These are phyloP conservation scores for Halenospora varia DNA, from an alignment of 495 filamentous ascomycete genomes.

Conservation along the genomic window DNA sequence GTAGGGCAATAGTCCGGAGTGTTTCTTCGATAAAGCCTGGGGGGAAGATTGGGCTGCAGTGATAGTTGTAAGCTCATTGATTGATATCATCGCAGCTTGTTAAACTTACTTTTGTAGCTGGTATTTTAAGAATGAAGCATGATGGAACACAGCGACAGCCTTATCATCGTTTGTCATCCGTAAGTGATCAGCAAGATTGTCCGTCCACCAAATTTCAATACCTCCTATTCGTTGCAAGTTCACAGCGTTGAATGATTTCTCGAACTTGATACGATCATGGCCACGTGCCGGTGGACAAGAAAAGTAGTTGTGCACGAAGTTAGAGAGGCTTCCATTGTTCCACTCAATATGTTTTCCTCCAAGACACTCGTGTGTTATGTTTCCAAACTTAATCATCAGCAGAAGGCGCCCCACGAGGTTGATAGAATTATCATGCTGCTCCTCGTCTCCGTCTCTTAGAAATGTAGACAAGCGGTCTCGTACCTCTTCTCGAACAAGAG, in stretches of 20 bases:
- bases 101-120: slow-evolving; percentile 14
- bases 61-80: slow-evolving; percentile 6
- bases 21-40: slow-evolving; percentile 38
- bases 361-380: slow-evolving; percentile 8
- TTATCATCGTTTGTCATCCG: slow-evolving; percentile 33
- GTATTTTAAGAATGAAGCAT: slow-evolving; percentile 29
- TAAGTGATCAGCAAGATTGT: slow-evolving; percentile 40
- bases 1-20: slow-evolving; percentile 37
- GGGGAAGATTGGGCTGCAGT: slow-evolving; percentile 23
- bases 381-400: slow-evolving; percentile 15
- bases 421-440: neutral
- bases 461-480: neutral
- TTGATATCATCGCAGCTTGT: slow-evolving; percentile 22
- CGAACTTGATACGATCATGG: slow-evolving; percentile 11
- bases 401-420: slow-evolving; percentile 14
- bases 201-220: slow-evolving; percentile 34
- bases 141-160: slow-evolving; percentile 37
- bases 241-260: slow-evolving; percentile 23
- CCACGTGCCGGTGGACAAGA: neutral
- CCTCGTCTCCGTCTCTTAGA: neutral
- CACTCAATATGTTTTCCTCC: slow-evolving; percentile 5
- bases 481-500: neutral
- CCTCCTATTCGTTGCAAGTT: slow-evolving; percentile 31
- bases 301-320: neutral
- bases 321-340: slow-evolving; percentile 6